Percentiles rank a stretch among this genome's conserved stretches.
Conservation (phyloP, 1,284 basidiomycete genomes). For the Cutaneotrichosporon curvatum region DNA sequence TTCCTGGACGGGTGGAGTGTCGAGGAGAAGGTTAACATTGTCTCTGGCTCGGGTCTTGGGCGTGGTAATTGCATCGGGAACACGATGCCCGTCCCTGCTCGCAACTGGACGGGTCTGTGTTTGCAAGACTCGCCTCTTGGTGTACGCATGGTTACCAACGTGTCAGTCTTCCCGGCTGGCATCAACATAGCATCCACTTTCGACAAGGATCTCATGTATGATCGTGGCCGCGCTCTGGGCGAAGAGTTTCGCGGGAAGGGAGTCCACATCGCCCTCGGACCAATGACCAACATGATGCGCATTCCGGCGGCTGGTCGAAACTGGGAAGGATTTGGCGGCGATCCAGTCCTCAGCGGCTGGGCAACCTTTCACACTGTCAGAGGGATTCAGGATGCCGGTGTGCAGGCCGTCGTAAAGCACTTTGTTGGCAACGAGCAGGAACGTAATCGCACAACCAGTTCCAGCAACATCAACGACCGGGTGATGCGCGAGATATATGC, state of each 20-base stretch:
- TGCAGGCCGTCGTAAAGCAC: constrained; percentile 48
- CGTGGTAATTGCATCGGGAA: constrained; percentile 59
- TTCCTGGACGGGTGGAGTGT: constrained; percentile 44
- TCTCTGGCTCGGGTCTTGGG: constrained; percentile 46
- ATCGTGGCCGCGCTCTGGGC: constrained; percentile 68
- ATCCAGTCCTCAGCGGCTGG: constrained; percentile 61
- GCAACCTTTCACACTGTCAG: constrained; percentile 65
- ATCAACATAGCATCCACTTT: constrained; percentile 68
- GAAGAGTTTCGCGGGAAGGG: constrained; percentile 72
- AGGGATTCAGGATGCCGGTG: constrained; percentile 65
- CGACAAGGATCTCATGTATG: constrained; percentile 63
- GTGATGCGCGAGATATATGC: constrained; percentile 25
- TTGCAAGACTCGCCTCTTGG: constrained; percentile 53
- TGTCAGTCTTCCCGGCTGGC: constrained; percentile 63
- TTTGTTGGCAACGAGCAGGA: constrained; percentile 27
- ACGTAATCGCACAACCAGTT: constrained; percentile 18
- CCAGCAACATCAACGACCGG: constrained; percentile 21
- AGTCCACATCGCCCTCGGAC: constrained; percentile 61
- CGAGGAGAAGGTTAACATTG: constrained; percentile 49
- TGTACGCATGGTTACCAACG: constrained; percentile 57
- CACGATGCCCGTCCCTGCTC: constrained; percentile 55
- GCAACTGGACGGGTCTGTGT: constrained; percentile 63
- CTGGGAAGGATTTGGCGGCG: constrained; percentile 72
- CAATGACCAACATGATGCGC: constrained; percentile 51
- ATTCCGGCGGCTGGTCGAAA: constrained; percentile 63